Evolutionary conservation across 108 stramenopile species (phyloP), one percentile per base, ranked within the genome.

Genomic region (Nitzschia inconspicua): DNA sequence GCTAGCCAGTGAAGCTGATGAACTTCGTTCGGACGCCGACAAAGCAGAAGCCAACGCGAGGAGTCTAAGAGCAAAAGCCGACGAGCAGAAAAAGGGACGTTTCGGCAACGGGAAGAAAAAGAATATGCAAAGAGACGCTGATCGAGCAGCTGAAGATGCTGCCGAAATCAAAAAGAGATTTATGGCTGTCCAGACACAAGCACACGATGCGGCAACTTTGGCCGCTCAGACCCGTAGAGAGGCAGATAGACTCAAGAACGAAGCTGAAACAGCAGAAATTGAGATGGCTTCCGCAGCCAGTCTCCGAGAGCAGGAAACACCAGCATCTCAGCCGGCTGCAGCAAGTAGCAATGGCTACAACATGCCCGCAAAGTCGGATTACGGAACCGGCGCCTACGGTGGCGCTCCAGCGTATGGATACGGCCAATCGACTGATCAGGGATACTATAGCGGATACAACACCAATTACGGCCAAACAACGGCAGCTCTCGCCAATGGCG

Each of bases 261-360:
- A 78, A 31, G 82, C 65, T n/a, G 91, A 92, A 62, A 56, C 88
- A 57, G 82, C 84, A 7, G 91, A 92, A 62, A 58, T 92, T 13
- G 73, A 84, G 26, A 78, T 72, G 25, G 91, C 78, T 39, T 68
- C 91, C 7, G 91, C 80, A 3, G 83, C 80, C 8, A 86, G 84
- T n/a, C 61, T 70, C 65, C 47, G 56, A 18, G 49, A 75, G 11
- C 60, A 65, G 28, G 47, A 59, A 30, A 61, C 44, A 28, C 16
- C 39, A 6, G 47, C 29, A 3, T 61, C 54, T 0, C 29, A 20
- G 0, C 47, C 18, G 4, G 52, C 16, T 30, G 36, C 25, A n/a
- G 43, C 16, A n/a, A n/a, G n/a, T n/a, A n/a, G n/a, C n/a, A n/a
- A n/a, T n/a, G n/a, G n/a, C n/a, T n/a, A n/a, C n/a, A n/a, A n/a